phyloP scores from a whole-genome alignment of 805 yeast species.

The Scheffersomyces coipomensis region DNA sequence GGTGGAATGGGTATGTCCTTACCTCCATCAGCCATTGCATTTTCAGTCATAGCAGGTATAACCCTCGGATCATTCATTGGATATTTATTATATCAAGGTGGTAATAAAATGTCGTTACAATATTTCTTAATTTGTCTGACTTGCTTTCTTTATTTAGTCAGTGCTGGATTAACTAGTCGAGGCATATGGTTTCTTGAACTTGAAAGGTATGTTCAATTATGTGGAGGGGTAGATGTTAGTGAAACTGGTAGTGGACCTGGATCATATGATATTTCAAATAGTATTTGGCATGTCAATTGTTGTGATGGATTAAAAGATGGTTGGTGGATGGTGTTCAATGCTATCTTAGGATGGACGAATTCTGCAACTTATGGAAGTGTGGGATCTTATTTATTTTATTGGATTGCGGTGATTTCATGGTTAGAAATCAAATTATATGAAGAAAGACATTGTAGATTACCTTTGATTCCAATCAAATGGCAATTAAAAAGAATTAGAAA shows the following conservation, averaged over 20 bases:
- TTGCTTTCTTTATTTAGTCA: conserved; percentile 76
- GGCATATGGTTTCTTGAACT: conserved; percentile 91
- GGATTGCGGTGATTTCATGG: conserved; percentile 53
- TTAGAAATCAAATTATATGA: conserved; percentile 45
- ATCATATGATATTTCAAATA: conserved; percentile 72
- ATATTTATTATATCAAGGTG: conserved; percentile 66
- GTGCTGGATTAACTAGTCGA: conserved; percentile 82
- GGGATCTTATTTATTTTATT: conserved; percentile 65
- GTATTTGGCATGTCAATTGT: conserved; percentile 94
- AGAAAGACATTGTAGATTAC: conserved; percentile 58
- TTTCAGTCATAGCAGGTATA: conserved; percentile 58
- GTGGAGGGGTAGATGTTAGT: conserved; percentile 80
- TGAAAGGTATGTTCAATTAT: conserved; percentile 68
- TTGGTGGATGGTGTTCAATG: conserved; percentile 87
- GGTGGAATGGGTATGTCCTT: conserved; percentile 80
- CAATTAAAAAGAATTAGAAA: conserved; percentile 57
- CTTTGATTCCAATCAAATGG: conserved; percentile 58
- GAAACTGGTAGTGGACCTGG: conserved; percentile 95
- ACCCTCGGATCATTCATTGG: conserved; percentile 65
- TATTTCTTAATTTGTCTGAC: conserved; percentile 73
- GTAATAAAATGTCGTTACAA: conserved; percentile 73
- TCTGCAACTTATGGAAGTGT: conserved; percentile 91
- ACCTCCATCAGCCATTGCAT: conserved; percentile 56
- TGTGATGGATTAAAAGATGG: conserved; percentile 94
- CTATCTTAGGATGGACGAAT: conserved; percentile 91